Conservation (phyloP, 2,329 filamentous ascomycete species). For the Dothideomycetidae sp. region DNA sequence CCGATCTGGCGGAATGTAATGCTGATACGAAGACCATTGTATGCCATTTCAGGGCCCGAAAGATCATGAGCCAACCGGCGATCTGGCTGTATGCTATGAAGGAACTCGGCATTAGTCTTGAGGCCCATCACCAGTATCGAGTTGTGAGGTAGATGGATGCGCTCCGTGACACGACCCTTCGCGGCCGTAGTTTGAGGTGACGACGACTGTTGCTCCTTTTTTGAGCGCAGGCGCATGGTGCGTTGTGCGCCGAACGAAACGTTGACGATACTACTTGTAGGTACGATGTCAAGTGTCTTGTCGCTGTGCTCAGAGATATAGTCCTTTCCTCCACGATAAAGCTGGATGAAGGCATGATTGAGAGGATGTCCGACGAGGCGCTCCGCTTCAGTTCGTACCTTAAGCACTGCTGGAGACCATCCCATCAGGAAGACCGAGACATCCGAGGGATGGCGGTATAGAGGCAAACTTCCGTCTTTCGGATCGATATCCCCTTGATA, state of each 20-base stretch:
- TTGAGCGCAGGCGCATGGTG: conserved; percentile 78
- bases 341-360: conserved; percentile 86
- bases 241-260: conserved; percentile 84
- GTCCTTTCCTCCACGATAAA: conserved; percentile 78
- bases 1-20: conserved; percentile 83
- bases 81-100: conserved; percentile 84
- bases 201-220: conserved; percentile 35
- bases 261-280: conserved; percentile 74
- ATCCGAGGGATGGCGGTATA: conserved; percentile 92
- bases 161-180: conserved; percentile 42
- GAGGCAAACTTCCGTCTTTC: conserved; percentile 65
- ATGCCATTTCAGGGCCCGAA: conserved; percentile 54
- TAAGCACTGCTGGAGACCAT: conserved; percentile 60
- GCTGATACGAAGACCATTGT: conserved; percentile 65
- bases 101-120: conserved; percentile 69
- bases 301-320: conserved; percentile 95
- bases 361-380: conserved; percentile 59
- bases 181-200: conserved; percentile 18
- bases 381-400: conserved; percentile 56
- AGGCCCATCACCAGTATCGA: conserved; percentile 75
- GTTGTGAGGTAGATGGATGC: conserved; percentile 69
- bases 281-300: conserved; percentile 83
- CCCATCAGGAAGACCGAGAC: conserved; percentile 63
- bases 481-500: conserved; percentile 61
- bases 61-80: conserved; percentile 59